These are phyloP conservation scores for Xylaria sp. DNA, from an alignment of 2,329 filamentous ascomycete genomes.

Conservation along the genomic window DNA sequence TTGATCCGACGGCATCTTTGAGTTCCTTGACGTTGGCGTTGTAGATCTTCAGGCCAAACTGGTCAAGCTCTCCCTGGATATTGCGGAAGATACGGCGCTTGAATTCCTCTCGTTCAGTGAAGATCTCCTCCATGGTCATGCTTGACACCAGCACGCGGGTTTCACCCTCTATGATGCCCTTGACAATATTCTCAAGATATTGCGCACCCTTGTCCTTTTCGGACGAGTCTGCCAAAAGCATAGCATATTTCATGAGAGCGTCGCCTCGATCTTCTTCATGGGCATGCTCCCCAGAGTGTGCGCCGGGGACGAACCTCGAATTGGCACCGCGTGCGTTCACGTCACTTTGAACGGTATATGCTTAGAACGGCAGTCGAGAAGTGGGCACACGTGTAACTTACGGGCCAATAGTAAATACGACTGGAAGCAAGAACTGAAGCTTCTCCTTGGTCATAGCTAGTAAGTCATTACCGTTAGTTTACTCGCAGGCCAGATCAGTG, in stretches of 20 bases:
- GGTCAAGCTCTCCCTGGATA: slow-evolving; percentile 81
- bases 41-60: slow-evolving; percentile 82
- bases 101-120: slow-evolving; percentile 80
- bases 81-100: slow-evolving; percentile 79
- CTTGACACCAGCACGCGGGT: slow-evolving; percentile 83
- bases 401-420: slow-evolving; percentile 88
- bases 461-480: slow-evolving; percentile 16
- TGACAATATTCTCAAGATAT: slow-evolving; percentile 86
- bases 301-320: slow-evolving; percentile 38
- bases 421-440: slow-evolving; percentile 82
- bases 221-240: slow-evolving; percentile 74
- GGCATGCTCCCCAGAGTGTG: slow-evolving; percentile 32
- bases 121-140: slow-evolving; percentile 95
- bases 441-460: slow-evolving; percentile 88
- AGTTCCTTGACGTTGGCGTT: slow-evolving; percentile 86
- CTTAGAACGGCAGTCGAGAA: neutral
- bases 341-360: slow-evolving; percentile 54
- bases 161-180: slow-evolving; percentile 90
- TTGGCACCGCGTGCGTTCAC: slow-evolving; percentile 69
- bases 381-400: slow-evolving; percentile 34
- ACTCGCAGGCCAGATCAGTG: neutral
- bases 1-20: slow-evolving; percentile 82
- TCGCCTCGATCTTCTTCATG: slow-evolving; percentile 64
- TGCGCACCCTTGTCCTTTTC: slow-evolving; percentile 57
- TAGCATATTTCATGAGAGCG: slow-evolving; percentile 82